These are phyloP conservation scores for Pisolithus orientalis DNA, from an alignment of 768 basidiomycete species.

Conservation along the genomic window DNA sequence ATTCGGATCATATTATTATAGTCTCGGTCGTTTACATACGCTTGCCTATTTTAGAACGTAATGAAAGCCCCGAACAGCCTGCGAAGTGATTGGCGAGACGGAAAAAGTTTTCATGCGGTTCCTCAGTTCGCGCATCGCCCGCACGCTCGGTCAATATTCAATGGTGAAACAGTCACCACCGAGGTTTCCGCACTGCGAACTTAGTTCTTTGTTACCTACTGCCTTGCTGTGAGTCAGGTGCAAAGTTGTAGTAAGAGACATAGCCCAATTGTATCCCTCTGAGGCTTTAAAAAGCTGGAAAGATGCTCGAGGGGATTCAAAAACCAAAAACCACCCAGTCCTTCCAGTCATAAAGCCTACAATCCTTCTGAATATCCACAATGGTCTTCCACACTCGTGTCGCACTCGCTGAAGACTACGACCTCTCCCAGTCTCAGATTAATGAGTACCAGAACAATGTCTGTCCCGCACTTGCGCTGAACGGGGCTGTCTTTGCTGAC, in stretches of 20 bases:
- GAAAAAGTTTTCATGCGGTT: too few relatives aligned
- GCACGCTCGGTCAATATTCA: too few relatives aligned
- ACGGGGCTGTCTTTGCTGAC: background rate
- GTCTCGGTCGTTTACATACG: too few relatives aligned
- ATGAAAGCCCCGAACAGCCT: too few relatives aligned
- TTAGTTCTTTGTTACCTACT: too few relatives aligned
- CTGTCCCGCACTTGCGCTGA: background rate
- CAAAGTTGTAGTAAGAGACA: background rate
- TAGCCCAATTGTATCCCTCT: background rate
- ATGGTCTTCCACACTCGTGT: background rate
- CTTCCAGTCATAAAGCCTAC: background rate
- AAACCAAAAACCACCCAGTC: background rate
- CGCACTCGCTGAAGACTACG: background rate
- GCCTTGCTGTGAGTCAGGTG: background rate
- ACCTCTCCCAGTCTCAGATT: background rate
- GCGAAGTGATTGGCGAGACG: too few relatives aligned
- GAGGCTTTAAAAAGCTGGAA: background rate
- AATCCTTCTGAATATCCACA: background rate
- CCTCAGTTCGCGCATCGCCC: too few relatives aligned
- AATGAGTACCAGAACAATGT: conserved; percentile 1
- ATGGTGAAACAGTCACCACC: too few relatives aligned
- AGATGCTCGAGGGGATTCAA: background rate
- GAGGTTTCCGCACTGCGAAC: too few relatives aligned
- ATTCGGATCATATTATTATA: background rate
- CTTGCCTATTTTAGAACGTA: too few relatives aligned